Evolutionary conservation across 176 grass and related monocot genomes (phyloP).

Genomic region (Elymus sibiricus): DNA sequence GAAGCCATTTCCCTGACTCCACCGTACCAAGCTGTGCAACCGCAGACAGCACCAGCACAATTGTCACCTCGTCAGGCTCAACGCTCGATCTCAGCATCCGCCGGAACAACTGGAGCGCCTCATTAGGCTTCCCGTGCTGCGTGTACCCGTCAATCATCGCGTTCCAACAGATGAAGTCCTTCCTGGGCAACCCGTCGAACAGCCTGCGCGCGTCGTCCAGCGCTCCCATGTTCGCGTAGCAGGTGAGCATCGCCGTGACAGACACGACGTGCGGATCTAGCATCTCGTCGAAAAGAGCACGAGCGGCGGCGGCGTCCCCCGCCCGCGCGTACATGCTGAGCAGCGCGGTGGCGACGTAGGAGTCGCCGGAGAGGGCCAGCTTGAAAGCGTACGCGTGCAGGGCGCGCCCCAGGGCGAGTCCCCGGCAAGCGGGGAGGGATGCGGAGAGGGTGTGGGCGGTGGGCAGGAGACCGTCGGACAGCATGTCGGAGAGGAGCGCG

Average conservation of each 20-base stretch:
- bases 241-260: conserved; percentile 82
- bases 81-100: conserved; percentile 51
- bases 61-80: conserved; percentile 58
- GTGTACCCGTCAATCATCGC: conserved; percentile 96
- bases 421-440: conserved; percentile 57
- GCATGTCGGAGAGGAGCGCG: conserved; percentile 77
- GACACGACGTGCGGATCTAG: conserved; percentile 59
- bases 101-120: conserved; percentile 66
- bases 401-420: conserved; percentile 45
- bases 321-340: conserved; percentile 90
- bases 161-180: conserved; percentile 89
- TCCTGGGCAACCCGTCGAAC: conserved; percentile 53
- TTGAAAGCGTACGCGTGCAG: conserved; percentile 82
- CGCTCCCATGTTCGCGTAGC: conserved; percentile 68
- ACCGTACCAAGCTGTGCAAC: conserved; percentile 62
- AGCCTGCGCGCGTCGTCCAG: conserved; percentile 52
- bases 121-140: conserved; percentile 53
- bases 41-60: conserved; percentile 56
- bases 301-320: conserved; percentile 55
- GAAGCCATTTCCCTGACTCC: conserved; percentile 74
- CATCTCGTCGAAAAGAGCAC: conserved; percentile 74
- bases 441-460: conserved; percentile 71
- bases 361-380: conserved; percentile 43
- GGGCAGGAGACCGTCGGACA: conserved; percentile 44
- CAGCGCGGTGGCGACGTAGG: conserved; percentile 78